A percentile compares a stretch with the other conserved stretches of the same genome.
Conservation (phyloP, 1,139 yeast species). For the Candida glucosophila region DNA sequence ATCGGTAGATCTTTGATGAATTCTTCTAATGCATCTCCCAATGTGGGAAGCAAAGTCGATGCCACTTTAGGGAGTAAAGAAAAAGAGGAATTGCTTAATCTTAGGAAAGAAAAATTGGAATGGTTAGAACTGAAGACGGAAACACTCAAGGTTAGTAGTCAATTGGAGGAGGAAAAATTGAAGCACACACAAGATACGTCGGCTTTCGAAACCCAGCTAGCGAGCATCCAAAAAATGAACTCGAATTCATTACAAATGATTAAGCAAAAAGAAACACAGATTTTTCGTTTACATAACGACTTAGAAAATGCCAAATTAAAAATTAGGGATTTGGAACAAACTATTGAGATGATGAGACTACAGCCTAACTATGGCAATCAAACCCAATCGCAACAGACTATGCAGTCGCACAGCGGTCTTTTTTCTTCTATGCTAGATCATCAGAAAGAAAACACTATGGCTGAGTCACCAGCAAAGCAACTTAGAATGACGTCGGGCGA, state of each 20-base stretch:
- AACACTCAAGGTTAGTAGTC: constrained; percentile 27
- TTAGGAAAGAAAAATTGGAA: constrained; percentile 43
- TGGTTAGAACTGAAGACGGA: constrained; percentile 43
- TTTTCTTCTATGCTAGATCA: constrained; percentile 3
- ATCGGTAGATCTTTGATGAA: constrained; percentile 30
- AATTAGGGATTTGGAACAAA: constrained; percentile 43
- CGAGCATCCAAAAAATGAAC: constrained; percentile 36
- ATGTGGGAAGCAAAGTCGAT: constrained; percentile 8
- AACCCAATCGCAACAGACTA: constrained; percentile 5
- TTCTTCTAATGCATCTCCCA: no score
- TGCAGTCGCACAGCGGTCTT: constrained; percentile 2
- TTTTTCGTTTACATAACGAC: constrained; percentile 51
- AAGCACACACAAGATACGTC: constrained; percentile 34
- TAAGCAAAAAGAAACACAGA: constrained; percentile 61
- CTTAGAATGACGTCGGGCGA: constrained; percentile 27
- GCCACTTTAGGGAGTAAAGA: constrained; percentile 16
- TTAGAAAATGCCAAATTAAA: constrained; percentile 45
- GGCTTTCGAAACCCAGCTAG: constrained; percentile 24
- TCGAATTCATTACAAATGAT: constrained; percentile 43
- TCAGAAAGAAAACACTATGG: no score
- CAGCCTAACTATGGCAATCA: constrained; percentile 14
- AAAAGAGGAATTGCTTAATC: constrained; percentile 39
- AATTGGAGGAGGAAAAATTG: constrained; percentile 35
- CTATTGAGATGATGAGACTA: constrained; percentile 37
- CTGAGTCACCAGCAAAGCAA: constrained; percentile 3